Percentiles rank a stretch among this genome's conserved stretches.
Conservation (phyloP, 306 rosid genomes). For the Morella rubra region DNA sequence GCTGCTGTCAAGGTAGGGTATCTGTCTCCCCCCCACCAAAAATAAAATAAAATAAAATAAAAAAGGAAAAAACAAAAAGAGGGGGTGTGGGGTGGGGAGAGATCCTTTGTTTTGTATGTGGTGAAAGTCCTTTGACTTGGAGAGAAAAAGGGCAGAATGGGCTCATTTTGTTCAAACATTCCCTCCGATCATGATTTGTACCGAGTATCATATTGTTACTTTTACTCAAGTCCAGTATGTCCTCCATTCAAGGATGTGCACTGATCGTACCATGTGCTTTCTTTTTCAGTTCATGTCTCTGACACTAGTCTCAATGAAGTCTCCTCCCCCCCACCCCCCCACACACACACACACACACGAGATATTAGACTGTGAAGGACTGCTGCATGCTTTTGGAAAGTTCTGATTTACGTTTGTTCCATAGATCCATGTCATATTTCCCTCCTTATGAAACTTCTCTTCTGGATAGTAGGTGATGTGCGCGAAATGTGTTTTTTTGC, state of each 20-base stretch:
- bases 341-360: neutral
- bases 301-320: neutral
- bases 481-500: neutral
- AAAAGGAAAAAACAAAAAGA: neutral
- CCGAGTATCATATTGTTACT: neutral
- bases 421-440: neutral
- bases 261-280: neutral
- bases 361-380: neutral
- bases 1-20: slow-evolving; percentile 64
- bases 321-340: too few species aligned
- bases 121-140: neutral
- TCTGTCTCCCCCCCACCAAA: neutral
- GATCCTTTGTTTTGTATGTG: neutral
- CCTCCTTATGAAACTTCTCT: neutral
- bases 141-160: neutral
- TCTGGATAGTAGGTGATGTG: neutral
- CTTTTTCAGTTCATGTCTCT: neutral
- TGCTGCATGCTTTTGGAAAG: too few species aligned
- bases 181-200: neutral
- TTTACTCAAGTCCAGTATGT: neutral
- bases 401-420: too few species aligned
- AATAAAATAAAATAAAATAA: too few species aligned
- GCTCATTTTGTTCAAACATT: neutral
- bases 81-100: too few species aligned
- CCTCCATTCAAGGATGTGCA: neutral